Evolutionary conservation across 768 basidiomycete genomes (phyloP), one percentile per base, ranked within the genome.

Genomic region (Mycena filopes): DNA sequence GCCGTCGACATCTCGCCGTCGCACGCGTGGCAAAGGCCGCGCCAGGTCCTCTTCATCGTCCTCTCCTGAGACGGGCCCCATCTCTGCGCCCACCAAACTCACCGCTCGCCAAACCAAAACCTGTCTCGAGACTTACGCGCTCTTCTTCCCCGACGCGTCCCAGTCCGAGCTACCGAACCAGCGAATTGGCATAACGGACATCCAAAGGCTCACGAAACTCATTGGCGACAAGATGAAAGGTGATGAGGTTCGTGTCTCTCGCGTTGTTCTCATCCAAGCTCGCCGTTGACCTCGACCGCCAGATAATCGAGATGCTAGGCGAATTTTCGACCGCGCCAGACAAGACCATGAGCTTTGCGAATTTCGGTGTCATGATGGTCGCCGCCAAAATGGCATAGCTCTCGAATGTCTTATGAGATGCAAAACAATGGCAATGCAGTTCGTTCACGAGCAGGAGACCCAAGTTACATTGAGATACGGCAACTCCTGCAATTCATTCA

Each of bases 231-330:
- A 86, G 70, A 76, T 92, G 46, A 92, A 88, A 61, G 79, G 85
- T 1, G 89, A 92, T n/a, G 90, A 95, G 79, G 93, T 92, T 51
- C 45, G 86, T 70, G 1, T 42, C 25, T 11, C 33, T 18, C 18
- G 16, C 7, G n/a, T 23, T 16, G 38, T 47, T 41, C 10, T 43
- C 23, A 43, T 43, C 13, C 60, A n/a, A 69, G 42, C 51, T 53
- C 40, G 13, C 20, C 51, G 58, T 43, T 63, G 29, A 41, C 42
- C 45, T 13, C 28, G 23, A 42, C n/a, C n/a, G n/a, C 11, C 59
- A 94, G 93, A 89, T 93, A 70, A 70, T 89, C 3, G 92, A 94
- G 61, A 95, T 94, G 93, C 79, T 95, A 1, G 83, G 86, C n/a
- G 82, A 83, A 55, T 95, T 93, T 72, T 92, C 93, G 1, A 87